Evolutionary conservation across 768 basidiomycete species (phyloP), one percentile per base, ranked within the genome.

Genomic region (Phylloporus sp.): DNA sequence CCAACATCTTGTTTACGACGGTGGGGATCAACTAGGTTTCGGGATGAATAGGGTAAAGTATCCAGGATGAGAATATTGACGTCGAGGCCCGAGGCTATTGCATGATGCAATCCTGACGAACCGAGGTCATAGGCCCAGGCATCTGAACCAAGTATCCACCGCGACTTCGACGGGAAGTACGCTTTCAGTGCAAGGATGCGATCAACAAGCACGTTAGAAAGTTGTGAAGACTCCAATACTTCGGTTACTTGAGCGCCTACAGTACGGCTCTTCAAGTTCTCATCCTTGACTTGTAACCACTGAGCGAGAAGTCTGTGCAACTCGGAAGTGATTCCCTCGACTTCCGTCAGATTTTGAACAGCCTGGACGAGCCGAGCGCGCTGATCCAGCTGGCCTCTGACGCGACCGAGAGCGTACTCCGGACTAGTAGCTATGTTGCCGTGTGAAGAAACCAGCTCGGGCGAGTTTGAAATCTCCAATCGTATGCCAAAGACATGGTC

Each of bases 131-230:
- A 92, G 0, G 95, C 88, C 97, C 97, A 98, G 0, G 91, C 89
- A 66, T 99, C 97, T 18, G 95, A 97, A 18, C 95, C 94, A 59
- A 99, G 88, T 69, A 99, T 98, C 97, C 97, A 99, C 52, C 90
- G 79, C 7, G 91, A 93, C 32, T 75, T 75, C 8, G 83, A 73
- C 36, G 80, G 73, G 59, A 97, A 81, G 58, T 85, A 80, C 18
- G 80, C 70, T 35, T 77, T 77, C 11, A 88, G 73, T 15, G 77
- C 62, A 32, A 91, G 76, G 40, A 91, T 77, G 26, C 76, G 76
- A 35, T 81, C 70, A 5, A 79, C 81, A 9, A 77, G 70, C 5
- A 77, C 67, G 52, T 77, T 73, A 8, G 67, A 53, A 43, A 70
- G 42, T 16, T 72, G 58, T 1, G 74, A 53, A 16, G 73, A 71